Evolutionary conservation across 148 eudicot species (phyloP).

Genomic region (Fagopyrum tataricum): DNA sequence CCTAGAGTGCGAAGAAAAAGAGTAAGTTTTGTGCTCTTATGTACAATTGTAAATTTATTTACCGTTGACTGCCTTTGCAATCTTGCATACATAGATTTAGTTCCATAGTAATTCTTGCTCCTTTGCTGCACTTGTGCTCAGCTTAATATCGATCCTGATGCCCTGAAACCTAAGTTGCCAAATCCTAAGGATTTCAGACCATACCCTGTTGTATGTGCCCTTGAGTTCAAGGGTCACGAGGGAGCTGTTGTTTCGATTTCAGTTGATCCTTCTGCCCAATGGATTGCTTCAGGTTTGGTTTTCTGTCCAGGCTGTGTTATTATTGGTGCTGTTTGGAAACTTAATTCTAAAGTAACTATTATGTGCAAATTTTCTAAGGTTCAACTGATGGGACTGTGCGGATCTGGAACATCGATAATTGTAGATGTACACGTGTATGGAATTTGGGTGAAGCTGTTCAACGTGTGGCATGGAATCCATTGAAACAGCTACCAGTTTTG

Average conservation of each 20-base stretch:
- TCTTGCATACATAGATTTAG: not conserved
- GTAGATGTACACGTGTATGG: constrained; percentile 84
- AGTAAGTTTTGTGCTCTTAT: constrained; percentile 38
- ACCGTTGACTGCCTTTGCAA: not conserved
- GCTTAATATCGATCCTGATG: constrained; percentile 92
- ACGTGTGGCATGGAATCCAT: constrained; percentile 92
- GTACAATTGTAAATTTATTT: not conserved
- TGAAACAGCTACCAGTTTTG: constrained; percentile 60
- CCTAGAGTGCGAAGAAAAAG: constrained; percentile 81
- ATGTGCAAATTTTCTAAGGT: constrained; percentile 29
- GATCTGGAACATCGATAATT: constrained; percentile 87
- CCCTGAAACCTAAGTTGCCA: constrained; percentile 78
- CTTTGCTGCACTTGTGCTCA: constrained; percentile 21
- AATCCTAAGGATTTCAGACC: constrained; percentile 85
- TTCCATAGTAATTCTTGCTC: not conserved
- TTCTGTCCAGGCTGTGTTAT: not conserved
- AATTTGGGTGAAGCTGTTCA: constrained; percentile 60
- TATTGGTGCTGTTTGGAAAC: not conserved
- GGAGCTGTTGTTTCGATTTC: constrained; percentile 79
- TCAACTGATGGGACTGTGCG: constrained; percentile 88
- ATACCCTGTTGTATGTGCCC: constrained; percentile 71
- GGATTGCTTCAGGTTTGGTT: constrained; percentile 89
- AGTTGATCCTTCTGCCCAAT: constrained; percentile 75
- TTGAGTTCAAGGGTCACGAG: constrained; percentile 84
- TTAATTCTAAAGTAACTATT: not conserved